Percentiles rank a stretch among this genome's conserved stretches.
Conservation (phyloP, 768 basidiomycete genomes). For the Rhodotorula toruloides region DNA sequence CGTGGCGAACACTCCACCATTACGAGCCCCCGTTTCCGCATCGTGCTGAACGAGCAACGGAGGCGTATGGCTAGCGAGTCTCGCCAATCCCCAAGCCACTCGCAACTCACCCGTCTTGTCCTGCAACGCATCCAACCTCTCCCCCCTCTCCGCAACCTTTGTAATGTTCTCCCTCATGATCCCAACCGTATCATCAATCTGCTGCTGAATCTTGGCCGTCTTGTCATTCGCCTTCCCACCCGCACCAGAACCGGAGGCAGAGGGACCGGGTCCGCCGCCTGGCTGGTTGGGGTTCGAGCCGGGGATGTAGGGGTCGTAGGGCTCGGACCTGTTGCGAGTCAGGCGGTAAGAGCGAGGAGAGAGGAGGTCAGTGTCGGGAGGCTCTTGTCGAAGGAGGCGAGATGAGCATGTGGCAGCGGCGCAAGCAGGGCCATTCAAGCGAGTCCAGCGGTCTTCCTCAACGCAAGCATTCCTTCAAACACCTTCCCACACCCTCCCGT, state of each 20-base stretch:
- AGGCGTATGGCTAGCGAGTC: background rate
- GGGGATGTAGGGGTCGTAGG: constrained; percentile 97
- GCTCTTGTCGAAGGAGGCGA: no score
- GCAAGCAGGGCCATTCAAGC: no score
- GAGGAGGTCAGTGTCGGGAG: background rate
- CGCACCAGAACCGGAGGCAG: background rate
- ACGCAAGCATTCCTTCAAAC: no score
- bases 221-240: constrained; percentile 56
- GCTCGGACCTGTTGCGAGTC: constrained; percentile 69
- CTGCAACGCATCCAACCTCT: constrained; percentile 85
- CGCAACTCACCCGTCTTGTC: constrained; percentile 88
- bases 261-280: constrained; percentile 50
- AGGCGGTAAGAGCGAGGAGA: background rate
- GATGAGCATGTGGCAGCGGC: no score
- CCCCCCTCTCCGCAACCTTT: constrained; percentile 90
- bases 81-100: background rate
- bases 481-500: no score
- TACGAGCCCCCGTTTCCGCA: no score
- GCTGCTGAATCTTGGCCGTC: constrained; percentile 85
- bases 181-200: constrained; percentile 93
- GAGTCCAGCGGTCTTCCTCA: no score
- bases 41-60: background rate
- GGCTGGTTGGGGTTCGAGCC: constrained; percentile 57
- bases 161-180: constrained; percentile 99
- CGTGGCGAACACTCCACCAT: background rate